phyloP scores from a whole-genome alignment of 2,329 filamentous ascomycete genomes.

The Trichoderma citrinoviride region DNA sequence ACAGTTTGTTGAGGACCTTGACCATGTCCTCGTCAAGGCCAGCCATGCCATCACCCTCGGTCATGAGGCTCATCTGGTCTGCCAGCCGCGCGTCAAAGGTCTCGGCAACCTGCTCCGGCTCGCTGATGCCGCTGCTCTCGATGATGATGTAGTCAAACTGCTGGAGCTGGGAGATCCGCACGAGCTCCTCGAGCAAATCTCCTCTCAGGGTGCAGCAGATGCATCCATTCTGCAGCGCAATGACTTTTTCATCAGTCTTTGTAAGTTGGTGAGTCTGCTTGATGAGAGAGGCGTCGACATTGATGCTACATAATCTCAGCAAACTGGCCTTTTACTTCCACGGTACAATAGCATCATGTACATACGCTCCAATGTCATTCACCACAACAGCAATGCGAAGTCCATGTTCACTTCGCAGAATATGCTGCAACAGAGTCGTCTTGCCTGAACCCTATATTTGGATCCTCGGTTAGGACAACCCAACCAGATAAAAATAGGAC shows the following conservation, averaged over 20 bases:
- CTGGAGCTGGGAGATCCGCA: slow-evolving; percentile 58
- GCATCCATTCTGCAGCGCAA: slow-evolving; percentile 69
- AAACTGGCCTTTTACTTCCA: too few relatives aligned
- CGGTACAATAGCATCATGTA: neutral
- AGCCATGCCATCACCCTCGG: slow-evolving; percentile 31
- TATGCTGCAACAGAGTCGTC: slow-evolving; percentile 67
- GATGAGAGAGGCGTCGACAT: slow-evolving; percentile 63
- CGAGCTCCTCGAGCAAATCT: slow-evolving; percentile 68
- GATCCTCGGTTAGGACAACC: neutral
- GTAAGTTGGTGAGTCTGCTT: slow-evolving; percentile 54
- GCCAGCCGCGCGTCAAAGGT: slow-evolving; percentile 62
- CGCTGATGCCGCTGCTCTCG: slow-evolving; percentile 69
- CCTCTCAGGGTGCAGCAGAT: slow-evolving; percentile 75
- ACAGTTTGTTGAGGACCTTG: slow-evolving; percentile 39
- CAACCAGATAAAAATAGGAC: neutral
- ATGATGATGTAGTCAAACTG: slow-evolving; percentile 70
- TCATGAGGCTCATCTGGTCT: slow-evolving; percentile 43
- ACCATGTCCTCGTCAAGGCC: slow-evolving; percentile 38
- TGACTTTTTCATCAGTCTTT: slow-evolving; percentile 61
- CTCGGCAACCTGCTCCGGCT: slow-evolving; percentile 71
- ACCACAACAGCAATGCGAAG: slow-evolving; percentile 69
- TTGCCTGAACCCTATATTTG: slow-evolving; percentile 62
- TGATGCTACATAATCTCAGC: slow-evolving; percentile 45
- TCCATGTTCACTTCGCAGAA: slow-evolving; percentile 64
- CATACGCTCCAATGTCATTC: slow-evolving; percentile 65